These are phyloP conservation scores for Coemansia sp. DNA, from an alignment of 192 early-diverging fungal genomes.

Conservation along the genomic window DNA sequence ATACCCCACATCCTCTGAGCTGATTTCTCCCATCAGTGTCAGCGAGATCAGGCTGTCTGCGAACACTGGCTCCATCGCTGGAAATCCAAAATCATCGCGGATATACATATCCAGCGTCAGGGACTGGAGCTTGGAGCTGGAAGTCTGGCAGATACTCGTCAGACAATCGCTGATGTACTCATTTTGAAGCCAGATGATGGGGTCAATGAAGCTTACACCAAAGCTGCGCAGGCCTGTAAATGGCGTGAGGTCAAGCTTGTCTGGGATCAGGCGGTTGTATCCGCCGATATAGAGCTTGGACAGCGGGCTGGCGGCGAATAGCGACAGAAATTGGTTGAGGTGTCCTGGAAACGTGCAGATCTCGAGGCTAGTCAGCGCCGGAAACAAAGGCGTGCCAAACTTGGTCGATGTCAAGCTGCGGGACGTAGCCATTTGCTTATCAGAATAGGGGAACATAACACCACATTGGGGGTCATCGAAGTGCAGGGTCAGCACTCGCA, in stretches of 20 bases:
- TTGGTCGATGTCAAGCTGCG: background rate
- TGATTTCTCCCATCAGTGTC: background rate
- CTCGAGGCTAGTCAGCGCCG: background rate
- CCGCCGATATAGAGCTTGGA: background rate
- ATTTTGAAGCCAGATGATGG: background rate
- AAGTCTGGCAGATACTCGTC: background rate
- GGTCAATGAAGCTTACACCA: background rate
- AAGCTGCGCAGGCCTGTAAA: background rate
- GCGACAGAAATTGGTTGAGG: background rate
- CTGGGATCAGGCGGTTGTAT: background rate
- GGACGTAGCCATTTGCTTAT: background rate
- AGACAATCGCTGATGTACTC: background rate
- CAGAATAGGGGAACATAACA: too few relatives aligned
- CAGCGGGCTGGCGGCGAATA: background rate
- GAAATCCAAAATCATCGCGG: background rate
- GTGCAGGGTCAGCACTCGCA: background rate
- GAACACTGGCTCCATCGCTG: background rate
- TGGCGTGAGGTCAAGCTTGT: background rate
- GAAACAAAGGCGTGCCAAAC: background rate
- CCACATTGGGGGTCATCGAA: background rate
- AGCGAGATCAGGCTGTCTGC: background rate
- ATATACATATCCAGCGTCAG: background rate
- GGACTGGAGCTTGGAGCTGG: background rate
- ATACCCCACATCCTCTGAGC: background rate
- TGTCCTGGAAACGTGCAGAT: background rate